phyloP scores from a whole-genome alignment of 2,329 filamentous ascomycete genomes.

The Tolypocladium guangdongense region DNA sequence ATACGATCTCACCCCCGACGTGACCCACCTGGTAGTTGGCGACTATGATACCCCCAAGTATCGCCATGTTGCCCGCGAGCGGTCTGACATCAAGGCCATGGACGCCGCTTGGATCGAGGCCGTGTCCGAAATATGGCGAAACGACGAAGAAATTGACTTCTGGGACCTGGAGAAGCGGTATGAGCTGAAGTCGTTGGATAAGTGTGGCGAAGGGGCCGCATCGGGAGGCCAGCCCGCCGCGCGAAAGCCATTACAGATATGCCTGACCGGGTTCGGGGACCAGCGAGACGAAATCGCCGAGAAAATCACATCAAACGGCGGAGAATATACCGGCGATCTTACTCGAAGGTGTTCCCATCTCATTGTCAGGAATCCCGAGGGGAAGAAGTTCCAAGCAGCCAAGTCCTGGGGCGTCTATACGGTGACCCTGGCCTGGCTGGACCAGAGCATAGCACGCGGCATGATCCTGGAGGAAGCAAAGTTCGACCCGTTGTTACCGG shows the following conservation, averaged over 20 bases:
- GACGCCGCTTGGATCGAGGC: conserved; percentile 76
- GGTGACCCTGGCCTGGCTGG: conserved; percentile 76
- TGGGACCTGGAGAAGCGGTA: conserved; percentile 55
- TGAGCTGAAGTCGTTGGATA: conserved; percentile 52
- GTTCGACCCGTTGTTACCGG: conserved; percentile 65
- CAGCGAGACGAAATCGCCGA: conserved; percentile 61
- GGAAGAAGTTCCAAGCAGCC: conserved; percentile 87
- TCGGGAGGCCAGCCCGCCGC: conserved; percentile 12
- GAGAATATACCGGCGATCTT: conserved; percentile 77
- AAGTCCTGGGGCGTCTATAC: conserved; percentile 69
- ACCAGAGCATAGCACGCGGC: conserved; percentile 70
- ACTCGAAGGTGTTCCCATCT: conserved; percentile 81
- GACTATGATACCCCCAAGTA: conserved; percentile 88
- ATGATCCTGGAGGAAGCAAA: conserved; percentile 84
- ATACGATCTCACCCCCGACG: conserved; percentile 88
- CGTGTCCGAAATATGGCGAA: conserved; percentile 68
- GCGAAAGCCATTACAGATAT: conserved; percentile 36
- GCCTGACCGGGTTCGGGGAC: conserved; percentile 48
- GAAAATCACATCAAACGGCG: conserved; percentile 59
- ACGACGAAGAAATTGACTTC: conserved; percentile 68
- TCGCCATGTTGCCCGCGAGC: conserved; percentile 81
- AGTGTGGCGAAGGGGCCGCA: conserved; percentile 30
- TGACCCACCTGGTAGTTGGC: conserved; percentile 89
- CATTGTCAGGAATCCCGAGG: conserved; percentile 66
- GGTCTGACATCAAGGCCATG: conserved; percentile 77